These are phyloP conservation scores for Metschnikowia matae DNA, from an alignment of 805 yeast species.

Conservation along the genomic window DNA sequence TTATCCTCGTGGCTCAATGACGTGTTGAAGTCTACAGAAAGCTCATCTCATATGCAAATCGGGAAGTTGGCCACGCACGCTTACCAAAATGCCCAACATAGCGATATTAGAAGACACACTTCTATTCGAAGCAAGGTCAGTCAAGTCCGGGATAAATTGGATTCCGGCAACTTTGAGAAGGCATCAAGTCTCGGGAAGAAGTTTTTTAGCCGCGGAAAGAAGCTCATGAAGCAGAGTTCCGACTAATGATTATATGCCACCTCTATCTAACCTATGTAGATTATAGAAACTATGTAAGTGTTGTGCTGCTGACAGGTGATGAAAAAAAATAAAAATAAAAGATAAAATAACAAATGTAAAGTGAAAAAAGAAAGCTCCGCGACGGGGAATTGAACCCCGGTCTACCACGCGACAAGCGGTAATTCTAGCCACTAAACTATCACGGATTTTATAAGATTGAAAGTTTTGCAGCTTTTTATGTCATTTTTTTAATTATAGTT, in stretches of 20 bases:
- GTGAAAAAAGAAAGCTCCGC: constrained; percentile 1
- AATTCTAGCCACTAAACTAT: constrained; percentile 20
- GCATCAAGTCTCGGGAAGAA: constrained; percentile 56
- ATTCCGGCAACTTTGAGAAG: constrained; percentile 37
- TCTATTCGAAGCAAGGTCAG: constrained; percentile 49
- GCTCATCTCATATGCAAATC: constrained; percentile 35
- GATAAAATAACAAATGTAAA: not conserved
- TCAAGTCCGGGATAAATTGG: constrained; percentile 47
- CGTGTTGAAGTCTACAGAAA: constrained; percentile 37
- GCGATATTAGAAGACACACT: constrained; percentile 43
- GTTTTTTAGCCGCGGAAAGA: constrained; percentile 53
- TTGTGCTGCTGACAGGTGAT: not conserved
- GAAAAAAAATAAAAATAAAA: no score
- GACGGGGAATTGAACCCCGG: constrained; percentile 20
- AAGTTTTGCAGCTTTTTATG: not conserved
- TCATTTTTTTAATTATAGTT: not conserved
- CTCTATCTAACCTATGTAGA: not conserved
- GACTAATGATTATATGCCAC: constrained; percentile 5
- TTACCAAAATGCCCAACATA: constrained; percentile 59
- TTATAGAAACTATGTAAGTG: not conserved
- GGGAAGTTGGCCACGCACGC: constrained; percentile 61
- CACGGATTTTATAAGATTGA: not conserved
- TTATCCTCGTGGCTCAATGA: constrained; percentile 54
- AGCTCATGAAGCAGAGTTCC: constrained; percentile 36
- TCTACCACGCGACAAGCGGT: constrained; percentile 24